Base-by-base conservation (phyloP, 2,329 filamentous ascomycete species). In the Huntiella moniliformis region DNA sequence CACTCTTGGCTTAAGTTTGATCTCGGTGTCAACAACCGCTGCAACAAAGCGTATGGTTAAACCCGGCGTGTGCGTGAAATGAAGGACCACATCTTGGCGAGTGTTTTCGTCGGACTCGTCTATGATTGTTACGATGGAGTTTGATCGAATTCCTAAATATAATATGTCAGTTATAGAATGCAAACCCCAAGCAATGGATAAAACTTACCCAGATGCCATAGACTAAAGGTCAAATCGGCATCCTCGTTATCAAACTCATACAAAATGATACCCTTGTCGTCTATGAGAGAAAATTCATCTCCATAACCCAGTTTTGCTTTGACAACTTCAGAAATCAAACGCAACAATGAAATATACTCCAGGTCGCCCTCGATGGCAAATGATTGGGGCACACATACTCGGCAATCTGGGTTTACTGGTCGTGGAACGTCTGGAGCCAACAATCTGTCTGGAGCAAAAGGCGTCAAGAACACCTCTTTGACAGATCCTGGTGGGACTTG, bases 401-500 rank as follows among this genome's bases (percentile, higher is more conserved):
- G 76, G 54, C 91, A 98, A 6, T 82, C 70, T 0, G 79, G 79
- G 53, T 92, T 91, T 0, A 91, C 88, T 15, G 67, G 56, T 34
- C 73, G 64, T 17, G 66, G 65, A 45, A 62, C 64, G 52, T 77
- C 73, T 0, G 73, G 67, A 2, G 70, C 71, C n/a, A 80, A 61
- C 17, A 79, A 61, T 52, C 74, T 65, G 46, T 72, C 70, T 2
- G 65, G 57, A 0, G 67, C 70, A 55, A 77, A 77, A 1, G 79
- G 76, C 46, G 83, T 83, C 41, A 95, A 67, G 60, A 93, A 95
- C 10, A 93, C 70, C 71, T 91, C 88, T 58, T 80, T 87, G 0
- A 79, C 77, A 54, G 77, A 73, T 32, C 68, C 63, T 49, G 79
- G 79, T 42, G 87, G 74, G 15, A 76, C 73, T 56, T 70, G 79